Evolutionary conservation across 2,329 filamentous ascomycete species (phyloP).

Genomic region (Cordyceps javanica): DNA sequence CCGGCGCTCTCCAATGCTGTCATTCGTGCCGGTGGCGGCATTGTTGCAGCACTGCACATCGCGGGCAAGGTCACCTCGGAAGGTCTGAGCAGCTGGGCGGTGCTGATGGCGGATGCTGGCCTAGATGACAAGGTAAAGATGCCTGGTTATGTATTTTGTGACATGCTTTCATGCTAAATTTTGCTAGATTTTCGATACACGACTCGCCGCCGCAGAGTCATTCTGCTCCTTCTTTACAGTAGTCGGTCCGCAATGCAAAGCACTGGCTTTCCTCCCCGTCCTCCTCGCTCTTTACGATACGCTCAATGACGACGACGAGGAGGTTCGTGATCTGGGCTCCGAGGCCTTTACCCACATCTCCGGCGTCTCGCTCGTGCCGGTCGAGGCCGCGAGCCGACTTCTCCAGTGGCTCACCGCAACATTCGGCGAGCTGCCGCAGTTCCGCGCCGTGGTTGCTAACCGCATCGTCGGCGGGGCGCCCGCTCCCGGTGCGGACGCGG

Average conservation of each 20-base stretch:
- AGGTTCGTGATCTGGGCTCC: slow-evolving; percentile 65
- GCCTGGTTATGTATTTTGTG: not conserved
- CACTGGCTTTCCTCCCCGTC: slow-evolving; percentile 42
- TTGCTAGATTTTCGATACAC: slow-evolving; percentile 55
- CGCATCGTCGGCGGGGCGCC: slow-evolving; percentile 32
- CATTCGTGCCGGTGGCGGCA: slow-evolving; percentile 40
- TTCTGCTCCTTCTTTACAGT: slow-evolving; percentile 44
- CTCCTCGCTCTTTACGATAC: slow-evolving; percentile 66
- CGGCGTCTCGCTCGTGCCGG: slow-evolving; percentile 36
- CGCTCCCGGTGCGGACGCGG: slow-evolving; percentile 11
- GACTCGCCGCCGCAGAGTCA: slow-evolving; percentile 53
- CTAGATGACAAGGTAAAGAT: slow-evolving; percentile 41
- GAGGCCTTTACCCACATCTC: slow-evolving; percentile 42
- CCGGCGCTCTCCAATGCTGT: slow-evolving; percentile 45
- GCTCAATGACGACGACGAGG: slow-evolving; percentile 87
- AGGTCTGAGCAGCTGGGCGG: slow-evolving; percentile 38
- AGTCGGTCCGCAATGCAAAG: slow-evolving; percentile 17
- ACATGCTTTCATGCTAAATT: not conserved
- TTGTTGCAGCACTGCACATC: slow-evolving; percentile 31
- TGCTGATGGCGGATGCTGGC: slow-evolving; percentile 43
- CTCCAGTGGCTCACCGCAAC: slow-evolving; percentile 34
- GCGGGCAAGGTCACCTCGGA: slow-evolving; percentile 12
- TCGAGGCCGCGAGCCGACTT: slow-evolving; percentile 41
- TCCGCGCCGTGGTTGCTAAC: slow-evolving; percentile 33
- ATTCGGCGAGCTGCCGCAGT: slow-evolving; percentile 30